Conservation (phyloP, 768 basidiomycete species). For the Hysterangium stoloniferum region DNA sequence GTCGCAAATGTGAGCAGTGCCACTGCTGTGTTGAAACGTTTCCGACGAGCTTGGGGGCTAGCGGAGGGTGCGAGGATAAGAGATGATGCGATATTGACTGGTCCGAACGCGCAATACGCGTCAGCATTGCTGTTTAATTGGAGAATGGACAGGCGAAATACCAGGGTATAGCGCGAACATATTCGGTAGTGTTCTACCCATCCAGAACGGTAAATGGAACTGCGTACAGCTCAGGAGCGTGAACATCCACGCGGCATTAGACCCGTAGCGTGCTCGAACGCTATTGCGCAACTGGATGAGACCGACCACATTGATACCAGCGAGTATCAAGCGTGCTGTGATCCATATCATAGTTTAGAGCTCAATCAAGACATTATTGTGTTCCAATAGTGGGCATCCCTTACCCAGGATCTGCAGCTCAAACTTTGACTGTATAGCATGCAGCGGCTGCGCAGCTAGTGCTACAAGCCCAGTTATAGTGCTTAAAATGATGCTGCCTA, state of each 20-base stretch:
- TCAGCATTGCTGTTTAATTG: background rate
- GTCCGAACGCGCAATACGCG: too few species aligned
- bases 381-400: slow-evolving; percentile 19
- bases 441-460: slow-evolving; percentile 32
- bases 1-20: slow-evolving; percentile 57
- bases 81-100: slow-evolving; percentile 53
- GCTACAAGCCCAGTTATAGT: slow-evolving; percentile 46
- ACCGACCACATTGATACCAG: slow-evolving; percentile 52
- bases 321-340: slow-evolving; percentile 68
- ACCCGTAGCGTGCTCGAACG: slow-evolving; percentile 57
- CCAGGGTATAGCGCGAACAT: slow-evolving; percentile 83
- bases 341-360: background rate
- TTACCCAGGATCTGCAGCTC: slow-evolving; percentile 65
- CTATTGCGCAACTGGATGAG: slow-evolving; percentile 59
- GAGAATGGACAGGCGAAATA: slow-evolving; percentile 23
- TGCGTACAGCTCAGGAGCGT: slow-evolving; percentile 67
- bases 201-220: slow-evolving; percentile 92
- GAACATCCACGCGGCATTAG: slow-evolving; percentile 48
- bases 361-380: background rate
- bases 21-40: slow-evolving; percentile 36
- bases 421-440: slow-evolving; percentile 45
- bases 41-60: slow-evolving; percentile 30
- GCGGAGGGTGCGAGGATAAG: slow-evolving; percentile 39
- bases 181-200: slow-evolving; percentile 89
- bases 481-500: slow-evolving; percentile 67